Conservation (phyloP, 257 asterid genomes). For the Solanum pennellii region DNA sequence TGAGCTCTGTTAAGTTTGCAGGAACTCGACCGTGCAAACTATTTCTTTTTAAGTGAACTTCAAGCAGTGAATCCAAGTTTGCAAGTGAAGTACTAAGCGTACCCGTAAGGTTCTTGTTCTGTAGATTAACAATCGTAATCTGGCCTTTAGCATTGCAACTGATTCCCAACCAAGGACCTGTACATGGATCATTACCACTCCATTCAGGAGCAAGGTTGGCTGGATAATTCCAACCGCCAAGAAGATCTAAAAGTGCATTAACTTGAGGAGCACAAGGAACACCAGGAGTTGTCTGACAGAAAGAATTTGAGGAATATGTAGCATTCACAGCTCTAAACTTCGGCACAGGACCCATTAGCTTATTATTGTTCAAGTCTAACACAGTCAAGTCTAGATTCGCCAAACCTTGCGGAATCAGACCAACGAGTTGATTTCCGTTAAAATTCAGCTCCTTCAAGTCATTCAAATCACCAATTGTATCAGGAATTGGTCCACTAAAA, state of each 20-base stretch:
- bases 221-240: slow-evolving; percentile 44
- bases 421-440: slow-evolving; percentile 53
- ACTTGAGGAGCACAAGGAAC: slow-evolving; percentile 59
- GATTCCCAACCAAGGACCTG: slow-evolving; percentile 64
- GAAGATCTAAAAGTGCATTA: slow-evolving; percentile 50
- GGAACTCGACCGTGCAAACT: slow-evolving; percentile 53
- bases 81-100: slow-evolving; percentile 58
- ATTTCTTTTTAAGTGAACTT: slow-evolving; percentile 64
- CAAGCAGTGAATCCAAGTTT: slow-evolving; percentile 42
- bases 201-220: slow-evolving; percentile 41
- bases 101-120: slow-evolving; percentile 53
- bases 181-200: slow-evolving; percentile 73
- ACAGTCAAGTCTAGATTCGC: slow-evolving; percentile 32
- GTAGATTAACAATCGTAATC: slow-evolving; percentile 54
- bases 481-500: slow-evolving; percentile 59
- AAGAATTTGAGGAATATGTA: slow-evolving; percentile 38
- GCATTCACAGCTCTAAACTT: slow-evolving; percentile 37
- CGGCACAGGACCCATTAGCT: slow-evolving; percentile 78
- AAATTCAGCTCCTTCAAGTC: slow-evolving; percentile 44
- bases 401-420: slow-evolving; percentile 48
- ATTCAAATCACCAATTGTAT: slow-evolving; percentile 41
- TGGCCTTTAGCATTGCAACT: slow-evolving; percentile 30
- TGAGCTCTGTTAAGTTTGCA: slow-evolving; percentile 31
- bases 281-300: slow-evolving; percentile 49
- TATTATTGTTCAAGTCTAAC: slow-evolving; percentile 63